phyloP scores from a whole-genome alignment of 2,329 filamentous ascomycete species.

The Arthrocladium fulminans region DNA sequence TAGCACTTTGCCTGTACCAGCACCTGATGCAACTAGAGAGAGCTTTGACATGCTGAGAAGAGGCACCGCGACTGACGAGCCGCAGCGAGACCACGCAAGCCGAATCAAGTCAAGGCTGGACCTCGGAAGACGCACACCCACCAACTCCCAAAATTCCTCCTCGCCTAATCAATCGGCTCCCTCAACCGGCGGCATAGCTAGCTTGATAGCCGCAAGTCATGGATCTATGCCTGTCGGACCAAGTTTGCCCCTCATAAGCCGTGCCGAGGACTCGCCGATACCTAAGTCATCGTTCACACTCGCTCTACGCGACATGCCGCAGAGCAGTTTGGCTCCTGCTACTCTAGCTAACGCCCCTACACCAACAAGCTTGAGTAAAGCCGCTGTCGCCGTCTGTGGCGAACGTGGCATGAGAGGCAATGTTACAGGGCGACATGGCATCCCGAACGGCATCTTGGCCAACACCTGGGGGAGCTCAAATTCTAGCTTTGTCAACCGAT shows the following conservation, averaged over 20 bases:
- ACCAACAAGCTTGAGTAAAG: constrained; percentile 75
- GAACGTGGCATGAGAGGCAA: constrained; percentile 61
- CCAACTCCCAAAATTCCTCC: constrained; percentile 41
- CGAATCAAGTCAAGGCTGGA: constrained; percentile 91
- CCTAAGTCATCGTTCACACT: constrained; percentile 26
- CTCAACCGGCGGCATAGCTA: constrained; percentile 66
- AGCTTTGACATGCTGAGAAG: constrained; percentile 63
- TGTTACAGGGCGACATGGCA: constrained; percentile 53
- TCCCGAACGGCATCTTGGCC: constrained; percentile 79
- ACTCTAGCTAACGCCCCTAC: constrained; percentile 78
- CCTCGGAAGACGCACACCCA: constrained; percentile 66
- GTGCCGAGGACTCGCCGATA: constrained; percentile 28
- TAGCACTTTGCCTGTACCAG: constrained; percentile 58
- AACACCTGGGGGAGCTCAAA: constrained; percentile 89
- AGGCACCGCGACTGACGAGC: constrained; percentile 59
- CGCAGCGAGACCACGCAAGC: constrained; percentile 68
- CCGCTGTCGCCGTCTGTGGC: constrained; percentile 69
- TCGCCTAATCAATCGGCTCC: constrained; percentile 34
- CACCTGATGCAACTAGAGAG: constrained; percentile 51
- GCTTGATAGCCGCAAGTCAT: constrained; percentile 77
- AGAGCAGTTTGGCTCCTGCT: constrained; percentile 64
- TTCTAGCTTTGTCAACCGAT: constrained; percentile 61
- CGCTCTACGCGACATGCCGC: constrained; percentile 37
- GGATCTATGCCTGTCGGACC: constrained; percentile 61
- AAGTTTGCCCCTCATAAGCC: constrained; percentile 30